Evolutionary conservation across 2,329 filamentous ascomycete species (phyloP).

Genomic region (Tetracladium maxilliforme): DNA sequence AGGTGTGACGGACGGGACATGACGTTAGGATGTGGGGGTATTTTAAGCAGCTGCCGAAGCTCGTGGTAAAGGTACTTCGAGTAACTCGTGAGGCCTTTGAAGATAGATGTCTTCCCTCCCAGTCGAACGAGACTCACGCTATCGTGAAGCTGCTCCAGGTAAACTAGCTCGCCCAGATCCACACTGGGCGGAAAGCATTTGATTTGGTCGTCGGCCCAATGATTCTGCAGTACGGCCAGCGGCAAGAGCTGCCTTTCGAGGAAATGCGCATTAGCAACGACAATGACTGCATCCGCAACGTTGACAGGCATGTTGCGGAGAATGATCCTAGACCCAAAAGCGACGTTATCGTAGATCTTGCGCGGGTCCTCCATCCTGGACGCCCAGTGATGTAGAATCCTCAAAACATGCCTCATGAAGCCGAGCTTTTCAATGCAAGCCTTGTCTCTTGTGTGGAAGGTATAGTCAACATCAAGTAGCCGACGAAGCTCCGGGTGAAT

Average conservation of each 20-base stretch:
- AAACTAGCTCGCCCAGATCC: conserved; percentile 32
- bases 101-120: conserved; percentile 26
- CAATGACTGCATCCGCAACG: conserved; percentile 27
- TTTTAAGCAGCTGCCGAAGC: conserved; percentile 35
- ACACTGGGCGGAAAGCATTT: conserved; percentile 15
- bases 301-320: conserved; percentile 33
- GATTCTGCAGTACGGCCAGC: conserved; percentile 19
- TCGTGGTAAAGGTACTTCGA: conserved; percentile 49
- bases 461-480: too few species aligned
- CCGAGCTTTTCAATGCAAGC: conserved; percentile 30
- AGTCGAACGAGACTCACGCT: conserved; percentile 38
- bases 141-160: conserved; percentile 40
- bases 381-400: conserved; percentile 37
- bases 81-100: conserved; percentile 42
- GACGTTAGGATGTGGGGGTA: conserved; percentile 36
- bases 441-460: conserved; percentile 39
- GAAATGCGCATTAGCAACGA: conserved; percentile 31
- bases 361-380: conserved; percentile 8
- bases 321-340: conserved; percentile 43
- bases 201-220: too few species aligned
- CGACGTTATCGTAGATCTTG: conserved; percentile 26
- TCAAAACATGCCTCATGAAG: conserved; percentile 36
- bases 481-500: conserved; percentile 25
- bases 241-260: conserved; percentile 37
- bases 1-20: conserved; percentile 35